Percentiles rank a stretch among this genome's conserved stretches.
Evolutionary conservation across 345 rosid species (phyloP).

Genomic region (Mercurialis annua): DNA sequence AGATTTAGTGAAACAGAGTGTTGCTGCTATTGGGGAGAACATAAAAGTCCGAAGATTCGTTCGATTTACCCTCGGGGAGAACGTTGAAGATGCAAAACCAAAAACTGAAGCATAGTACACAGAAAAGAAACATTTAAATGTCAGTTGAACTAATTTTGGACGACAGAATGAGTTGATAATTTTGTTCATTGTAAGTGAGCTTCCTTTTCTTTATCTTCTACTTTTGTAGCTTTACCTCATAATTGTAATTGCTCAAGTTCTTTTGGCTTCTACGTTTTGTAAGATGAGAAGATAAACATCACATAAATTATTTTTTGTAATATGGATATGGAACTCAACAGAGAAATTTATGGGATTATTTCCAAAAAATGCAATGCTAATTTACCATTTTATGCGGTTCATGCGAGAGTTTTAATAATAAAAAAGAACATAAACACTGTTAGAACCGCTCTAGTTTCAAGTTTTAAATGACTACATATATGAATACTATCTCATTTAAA

Average conservation of each 20-base stretch:
- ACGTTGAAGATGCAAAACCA: constrained; percentile 26
- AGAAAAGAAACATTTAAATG: constrained; percentile 6
- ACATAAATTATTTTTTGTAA: background rate
- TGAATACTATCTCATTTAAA: too few relatives aligned
- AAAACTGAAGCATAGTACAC: constrained; percentile 27
- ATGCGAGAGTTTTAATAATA: too few relatives aligned
- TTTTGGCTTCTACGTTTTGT: constrained; percentile 2
- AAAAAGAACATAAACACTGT: too few relatives aligned
- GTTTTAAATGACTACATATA: too few relatives aligned
- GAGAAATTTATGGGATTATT: background rate
- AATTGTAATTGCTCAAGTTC: background rate
- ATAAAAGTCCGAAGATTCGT: constrained; percentile 69
- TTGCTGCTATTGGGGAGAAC: constrained; percentile 92
- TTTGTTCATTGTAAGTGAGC: background rate
- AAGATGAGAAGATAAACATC: background rate
- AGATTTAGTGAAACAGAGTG: constrained; percentile 76
- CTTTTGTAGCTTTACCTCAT: background rate
- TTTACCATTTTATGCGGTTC: background rate
- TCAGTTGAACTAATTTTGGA: constrained; percentile 16
- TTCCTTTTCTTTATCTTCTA: constrained; percentile 1
- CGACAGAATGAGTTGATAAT: background rate
- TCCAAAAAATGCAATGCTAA: background rate
- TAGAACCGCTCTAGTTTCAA: too few relatives aligned
- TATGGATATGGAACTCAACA: background rate
- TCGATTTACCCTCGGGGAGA: constrained; percentile 75